Evolutionary conservation across 805 yeast genomes (phyloP).

Genomic region (Schwanniomyces pseudopolymorphus): DNA sequence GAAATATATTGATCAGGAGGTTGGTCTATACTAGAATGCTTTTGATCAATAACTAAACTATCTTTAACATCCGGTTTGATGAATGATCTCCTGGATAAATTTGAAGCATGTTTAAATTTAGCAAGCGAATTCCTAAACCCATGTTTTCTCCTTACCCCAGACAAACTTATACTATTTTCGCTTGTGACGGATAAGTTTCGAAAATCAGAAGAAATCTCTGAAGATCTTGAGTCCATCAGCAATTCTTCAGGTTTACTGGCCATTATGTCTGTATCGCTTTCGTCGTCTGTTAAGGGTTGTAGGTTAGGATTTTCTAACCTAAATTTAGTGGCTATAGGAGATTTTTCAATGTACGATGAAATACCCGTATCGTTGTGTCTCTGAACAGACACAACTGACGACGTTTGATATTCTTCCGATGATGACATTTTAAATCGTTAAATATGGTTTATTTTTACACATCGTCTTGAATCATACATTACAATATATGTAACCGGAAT

Average conservation of each 20-base stretch:
- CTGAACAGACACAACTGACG: neutral
- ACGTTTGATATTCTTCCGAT: neutral
- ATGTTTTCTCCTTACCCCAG: neutral
- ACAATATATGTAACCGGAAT: conserved; percentile 17
- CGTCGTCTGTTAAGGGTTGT: conserved; percentile 15
- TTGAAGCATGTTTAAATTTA: neutral
- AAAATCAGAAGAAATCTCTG: neutral
- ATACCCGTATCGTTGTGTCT: conserved; percentile 5
- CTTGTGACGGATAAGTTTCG: neutral
- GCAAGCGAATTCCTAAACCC: conserved; percentile 4
- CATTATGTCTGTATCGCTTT: conserved; percentile 3
- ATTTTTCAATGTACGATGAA: conserved; percentile 19
- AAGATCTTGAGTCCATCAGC: neutral
- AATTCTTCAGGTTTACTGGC: neutral
- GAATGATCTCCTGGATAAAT: neutral
- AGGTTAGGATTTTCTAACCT: conserved; percentile 26
- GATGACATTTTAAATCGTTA: neutral
- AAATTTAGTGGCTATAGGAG: conserved; percentile 20
- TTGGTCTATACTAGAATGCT: no score
- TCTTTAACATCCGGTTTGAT: neutral
- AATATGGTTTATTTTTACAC: neutral
- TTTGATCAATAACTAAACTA: no score
- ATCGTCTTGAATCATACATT: conserved; percentile 9
- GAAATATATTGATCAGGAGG: neutral
- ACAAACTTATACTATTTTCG: neutral